A percentile compares a stretch with the other conserved stretches of the same genome.
These are phyloP conservation scores for Skeletonema grethae DNA, from an alignment of 108 stramenopile genomes.

Conservation along the genomic window DNA sequence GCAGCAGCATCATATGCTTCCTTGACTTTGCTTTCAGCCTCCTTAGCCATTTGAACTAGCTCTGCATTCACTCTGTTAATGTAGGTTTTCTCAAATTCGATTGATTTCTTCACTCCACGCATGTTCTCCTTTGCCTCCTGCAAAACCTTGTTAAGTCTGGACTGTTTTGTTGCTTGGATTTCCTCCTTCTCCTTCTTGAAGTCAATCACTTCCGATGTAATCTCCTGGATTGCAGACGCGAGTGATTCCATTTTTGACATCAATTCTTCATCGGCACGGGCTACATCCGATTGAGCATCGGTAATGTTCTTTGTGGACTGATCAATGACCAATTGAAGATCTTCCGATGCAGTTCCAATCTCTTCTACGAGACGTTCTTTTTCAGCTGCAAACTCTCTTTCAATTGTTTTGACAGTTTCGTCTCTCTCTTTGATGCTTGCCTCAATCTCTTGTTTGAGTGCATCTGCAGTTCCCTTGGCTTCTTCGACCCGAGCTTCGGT, in stretches of 20 bases:
- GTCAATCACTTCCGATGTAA: conserved; percentile 19
- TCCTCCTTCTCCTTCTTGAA: conserved; percentile 30
- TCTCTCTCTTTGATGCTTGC: conserved; percentile 44
- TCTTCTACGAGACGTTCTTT: conserved; percentile 17
- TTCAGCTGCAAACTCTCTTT: conserved; percentile 51
- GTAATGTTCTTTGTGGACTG: conserved; percentile 24
- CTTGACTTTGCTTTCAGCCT: conserved; percentile 25
- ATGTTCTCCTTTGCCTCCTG: conserved; percentile 26
- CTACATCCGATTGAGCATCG: conserved; percentile 7
- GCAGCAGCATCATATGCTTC: conserved; percentile 21
- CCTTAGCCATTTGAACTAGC: conserved; percentile 21
- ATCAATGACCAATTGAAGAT: conserved; percentile 19
- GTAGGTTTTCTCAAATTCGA: conserved; percentile 12
- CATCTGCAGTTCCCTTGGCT: conserved; percentile 25
- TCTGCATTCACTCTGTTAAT: conserved; percentile 22
- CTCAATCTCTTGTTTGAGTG: conserved; percentile 50
- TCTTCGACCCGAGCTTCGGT: conserved; percentile 18
- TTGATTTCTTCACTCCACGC: conserved; percentile 10
- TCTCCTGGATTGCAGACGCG: conserved; percentile 12
- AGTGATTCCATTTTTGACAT: conserved; percentile 29
- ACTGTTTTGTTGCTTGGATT: conserved; percentile 19
- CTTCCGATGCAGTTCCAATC: conserved; percentile 24
- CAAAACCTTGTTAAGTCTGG: conserved; percentile 20
- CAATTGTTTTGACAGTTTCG: conserved; percentile 52
- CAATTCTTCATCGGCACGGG: conserved; percentile 19